Base-by-base conservation (phyloP, 73 alveolate genomes). In the Loxodes magnus region DNA sequence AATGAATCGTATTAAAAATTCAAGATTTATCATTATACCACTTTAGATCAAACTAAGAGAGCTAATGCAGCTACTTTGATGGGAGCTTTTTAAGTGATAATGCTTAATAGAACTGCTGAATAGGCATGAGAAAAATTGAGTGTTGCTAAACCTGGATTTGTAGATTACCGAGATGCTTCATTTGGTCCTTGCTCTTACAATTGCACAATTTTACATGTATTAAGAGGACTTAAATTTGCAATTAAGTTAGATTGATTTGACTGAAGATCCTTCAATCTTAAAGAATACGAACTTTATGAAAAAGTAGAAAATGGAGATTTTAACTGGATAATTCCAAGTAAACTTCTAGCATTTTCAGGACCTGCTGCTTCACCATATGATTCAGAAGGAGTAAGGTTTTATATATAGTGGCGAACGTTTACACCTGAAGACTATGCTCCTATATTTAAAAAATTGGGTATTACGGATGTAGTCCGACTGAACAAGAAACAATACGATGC, bases 341-440 rank as follows among this genome's bases (percentile, higher is more conserved):
- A 82, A 44, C 41, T 77, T 53, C 27, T 82, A 3, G 92, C 95
- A 6, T 72, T 83, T 29, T 56, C 82, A 19, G 74, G 87, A 2
- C 95, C 95, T n/a, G 34, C 67, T 3, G 42, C 67, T 38, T 44
- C 49, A 31, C 27, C 72, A 14, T 35, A 37, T 37, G 80, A 74
- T 38, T 29, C 71, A 12, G 78, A 77, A 30, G 84, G 88, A 49
- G 55, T 46, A n/a, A 46, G 39, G 59, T n/a, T 7, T n/a, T n/a
- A n/a, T n/a, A n/a, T n/a, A n/a, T n/a, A 71, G 30, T 43, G 78
- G 16, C 14, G 88, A 30, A 76, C 88, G 21, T 74, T 55, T n/a
- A 65, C 84, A 16, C 97, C 98, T 4, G 97, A 90, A 50, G 98
- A 90, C 57, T 90, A 90, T 62, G 85, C 78, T 7, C 92, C 93